Evolutionary conservation across 1,284 basidiomycete species (phyloP).

Genomic region (Puccinia polysora): DNA sequence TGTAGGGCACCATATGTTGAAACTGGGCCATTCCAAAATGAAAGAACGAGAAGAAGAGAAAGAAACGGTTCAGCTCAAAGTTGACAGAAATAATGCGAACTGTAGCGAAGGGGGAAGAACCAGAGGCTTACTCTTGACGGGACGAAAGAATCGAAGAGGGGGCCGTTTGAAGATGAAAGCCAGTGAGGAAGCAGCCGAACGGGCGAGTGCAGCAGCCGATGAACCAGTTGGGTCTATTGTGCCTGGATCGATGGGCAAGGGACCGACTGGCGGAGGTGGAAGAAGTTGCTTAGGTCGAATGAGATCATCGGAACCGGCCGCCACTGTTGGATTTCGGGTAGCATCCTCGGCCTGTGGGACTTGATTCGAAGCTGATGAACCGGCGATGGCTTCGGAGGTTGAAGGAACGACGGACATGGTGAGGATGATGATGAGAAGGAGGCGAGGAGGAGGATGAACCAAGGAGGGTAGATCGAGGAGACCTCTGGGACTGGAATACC

Average conservation of each 20-base stretch:
- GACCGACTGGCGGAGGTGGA: slow-evolving; percentile 26
- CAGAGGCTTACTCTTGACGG: slow-evolving; percentile 20
- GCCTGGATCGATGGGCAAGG: slow-evolving; percentile 29
- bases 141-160: slow-evolving; percentile 37
- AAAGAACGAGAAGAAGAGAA: neutral
- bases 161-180: slow-evolving; percentile 36
- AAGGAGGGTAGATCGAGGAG: too few species aligned
- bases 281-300: neutral
- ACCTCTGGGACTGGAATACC: too few species aligned
- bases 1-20: slow-evolving; percentile 25
- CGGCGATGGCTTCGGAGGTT: too few species aligned
- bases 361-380: too few species aligned
- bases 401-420: too few species aligned
- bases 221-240: slow-evolving; percentile 11
- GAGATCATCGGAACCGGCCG: neutral
- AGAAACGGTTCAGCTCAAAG: neutral
- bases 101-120: neutral
- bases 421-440: too few species aligned
- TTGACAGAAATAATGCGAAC: neutral
- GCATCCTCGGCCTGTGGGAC: too few species aligned
- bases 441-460: too few species aligned
- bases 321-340: neutral
- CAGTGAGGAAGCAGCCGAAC: slow-evolving; percentile 22
- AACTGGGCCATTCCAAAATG: slow-evolving; percentile 3
- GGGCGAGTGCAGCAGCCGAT: slow-evolving; percentile 20